Conservation (phyloP, 768 basidiomycete species). For the Pleurotus tuoliensis region DNA sequence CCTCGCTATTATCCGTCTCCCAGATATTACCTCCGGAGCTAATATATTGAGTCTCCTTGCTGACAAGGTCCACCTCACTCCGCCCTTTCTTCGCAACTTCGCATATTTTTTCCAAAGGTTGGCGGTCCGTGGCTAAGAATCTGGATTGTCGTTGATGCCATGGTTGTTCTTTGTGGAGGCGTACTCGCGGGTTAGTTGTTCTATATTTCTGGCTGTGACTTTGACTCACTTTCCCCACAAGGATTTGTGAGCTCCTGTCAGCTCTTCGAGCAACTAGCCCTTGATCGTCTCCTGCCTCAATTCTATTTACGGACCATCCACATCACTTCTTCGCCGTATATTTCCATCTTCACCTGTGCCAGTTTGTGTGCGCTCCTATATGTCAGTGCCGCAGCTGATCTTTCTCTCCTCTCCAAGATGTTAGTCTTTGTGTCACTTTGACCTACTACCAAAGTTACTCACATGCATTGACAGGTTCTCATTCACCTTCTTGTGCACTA, state of each 20-base stretch:
- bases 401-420: slow-evolving; percentile 59
- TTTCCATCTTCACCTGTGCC: slow-evolving; percentile 48
- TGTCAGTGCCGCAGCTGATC: slow-evolving; percentile 48
- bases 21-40: slow-evolving; percentile 41
- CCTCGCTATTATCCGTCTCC: slow-evolving; percentile 53
- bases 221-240: slow-evolving; percentile 14
- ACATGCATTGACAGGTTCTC: slow-evolving; percentile 44
- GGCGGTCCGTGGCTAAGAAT: slow-evolving; percentile 60
- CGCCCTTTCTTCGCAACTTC: not conserved
- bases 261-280: slow-evolving; percentile 52
- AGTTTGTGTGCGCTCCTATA: slow-evolving; percentile 51
- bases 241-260: slow-evolving; percentile 58
- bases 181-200: slow-evolving; percentile 54
- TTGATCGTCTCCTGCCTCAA: slow-evolving; percentile 57
- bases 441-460: not conserved
- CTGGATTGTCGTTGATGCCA: slow-evolving; percentile 63
- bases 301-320: slow-evolving; percentile 46
- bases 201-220: not conserved
- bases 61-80: slow-evolving; percentile 34
- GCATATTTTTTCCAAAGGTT: slow-evolving; percentile 27
- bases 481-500: slow-evolving; percentile 61
- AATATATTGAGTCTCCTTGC: slow-evolving; percentile 69
- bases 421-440: slow-evolving; percentile 17
- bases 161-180: slow-evolving; percentile 69
- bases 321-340: slow-evolving; percentile 45